phyloP scores from a whole-genome alignment of 2,329 filamentous ascomycete genomes.

The Botrytis porri region DNA sequence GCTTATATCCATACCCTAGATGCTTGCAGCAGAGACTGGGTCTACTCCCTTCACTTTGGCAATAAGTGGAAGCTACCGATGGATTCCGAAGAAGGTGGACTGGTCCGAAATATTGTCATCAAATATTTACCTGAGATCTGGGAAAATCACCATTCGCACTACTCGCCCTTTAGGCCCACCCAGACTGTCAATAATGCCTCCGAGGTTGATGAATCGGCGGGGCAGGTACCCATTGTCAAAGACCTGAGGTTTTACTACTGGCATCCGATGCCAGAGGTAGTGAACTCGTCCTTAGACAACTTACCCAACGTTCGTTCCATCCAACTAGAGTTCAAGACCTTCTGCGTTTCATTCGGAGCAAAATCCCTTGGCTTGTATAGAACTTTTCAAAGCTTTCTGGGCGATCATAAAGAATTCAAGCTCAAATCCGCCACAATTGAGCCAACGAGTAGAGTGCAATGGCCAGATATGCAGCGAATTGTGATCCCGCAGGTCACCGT shows the following conservation, averaged over 20 bases:
- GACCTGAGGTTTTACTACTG: rapidly evolving
- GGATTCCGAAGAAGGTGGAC: background rate
- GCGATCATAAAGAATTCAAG: background rate
- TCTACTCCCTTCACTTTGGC: background rate
- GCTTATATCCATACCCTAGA: background rate
- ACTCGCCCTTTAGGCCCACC: background rate
- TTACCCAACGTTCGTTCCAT: background rate
- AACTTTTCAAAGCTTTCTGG: background rate
- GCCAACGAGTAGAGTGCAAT: too few species aligned
- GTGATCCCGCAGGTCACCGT: background rate
- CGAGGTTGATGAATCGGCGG: background rate
- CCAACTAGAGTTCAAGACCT: slow-evolving; percentile 2
- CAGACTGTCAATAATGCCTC: background rate
- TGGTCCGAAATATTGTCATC: background rate
- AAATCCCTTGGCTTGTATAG: background rate
- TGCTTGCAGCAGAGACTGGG: background rate
- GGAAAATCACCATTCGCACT: background rate
- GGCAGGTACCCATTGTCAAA: background rate
- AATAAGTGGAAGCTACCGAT: background rate
- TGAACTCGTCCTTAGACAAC: background rate
- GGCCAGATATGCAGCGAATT: background rate
- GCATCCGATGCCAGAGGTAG: background rate
- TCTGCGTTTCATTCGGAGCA: background rate
- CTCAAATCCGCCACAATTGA: background rate
- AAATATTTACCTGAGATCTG: background rate